phyloP scores from a whole-genome alignment of 257 asterid species.

The Nemophila menziesii region DNA sequence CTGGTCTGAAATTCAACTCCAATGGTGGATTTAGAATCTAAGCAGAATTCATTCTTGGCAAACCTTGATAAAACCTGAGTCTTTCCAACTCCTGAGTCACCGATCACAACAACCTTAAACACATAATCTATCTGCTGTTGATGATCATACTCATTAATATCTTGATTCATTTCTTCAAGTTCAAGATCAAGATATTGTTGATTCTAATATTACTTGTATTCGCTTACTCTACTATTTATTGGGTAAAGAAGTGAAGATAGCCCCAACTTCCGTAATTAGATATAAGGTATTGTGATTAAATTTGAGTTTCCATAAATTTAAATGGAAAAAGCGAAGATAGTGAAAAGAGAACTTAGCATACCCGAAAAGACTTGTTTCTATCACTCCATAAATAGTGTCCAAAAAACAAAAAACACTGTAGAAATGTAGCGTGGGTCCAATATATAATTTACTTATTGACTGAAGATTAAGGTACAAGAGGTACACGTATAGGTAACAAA shows the following conservation, averaged over 20 bases:
- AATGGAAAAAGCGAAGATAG: neutral
- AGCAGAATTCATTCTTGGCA: conserved; percentile 53
- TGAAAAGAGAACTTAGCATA: neutral
- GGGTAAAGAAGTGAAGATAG: neutral
- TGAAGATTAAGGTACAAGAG: too few relatives aligned
- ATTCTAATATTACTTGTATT: too few relatives aligned
- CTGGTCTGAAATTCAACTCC: conserved; percentile 73
- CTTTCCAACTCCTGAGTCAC: conserved; percentile 76
- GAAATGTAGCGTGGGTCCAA: too few relatives aligned
- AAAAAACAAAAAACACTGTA: too few relatives aligned
- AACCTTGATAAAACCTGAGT: conserved; percentile 70
- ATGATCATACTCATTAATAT: conserved; percentile 16
- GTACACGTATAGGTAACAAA: too few relatives aligned
- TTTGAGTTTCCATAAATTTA: neutral
- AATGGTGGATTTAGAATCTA: conserved; percentile 74
- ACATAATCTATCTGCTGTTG: conserved; percentile 49
- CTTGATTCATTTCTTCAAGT: conserved; percentile 26
- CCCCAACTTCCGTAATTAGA: too few relatives aligned
- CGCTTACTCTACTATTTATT: neutral
- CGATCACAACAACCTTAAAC: conserved; percentile 74
- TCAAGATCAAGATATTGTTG: neutral
- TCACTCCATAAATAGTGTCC: conserved; percentile 14
- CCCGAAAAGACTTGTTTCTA: conserved; percentile 9
- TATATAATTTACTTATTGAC: too few relatives aligned
- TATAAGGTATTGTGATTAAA: too few relatives aligned